Percentiles rank a stretch among this genome's conserved stretches.
Evolutionary conservation across 495 filamentous ascomycete genomes (phyloP).

Genomic region (Hyaloscypha hepaticicola): DNA sequence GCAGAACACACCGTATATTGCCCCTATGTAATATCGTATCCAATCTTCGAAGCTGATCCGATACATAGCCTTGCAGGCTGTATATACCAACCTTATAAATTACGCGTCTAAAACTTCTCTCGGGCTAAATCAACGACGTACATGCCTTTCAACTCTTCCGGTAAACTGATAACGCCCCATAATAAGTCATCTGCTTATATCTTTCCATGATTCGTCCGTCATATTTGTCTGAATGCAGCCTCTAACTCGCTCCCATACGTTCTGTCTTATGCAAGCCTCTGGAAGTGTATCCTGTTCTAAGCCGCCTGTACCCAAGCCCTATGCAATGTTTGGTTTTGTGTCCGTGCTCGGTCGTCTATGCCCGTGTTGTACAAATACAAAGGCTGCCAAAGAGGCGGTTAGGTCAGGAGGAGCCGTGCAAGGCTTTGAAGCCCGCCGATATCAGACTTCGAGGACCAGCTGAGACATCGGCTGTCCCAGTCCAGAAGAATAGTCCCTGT

Average conservation of each 20-base stretch:
- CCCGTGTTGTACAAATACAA: slow-evolving; percentile 12
- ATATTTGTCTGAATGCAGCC: background rate
- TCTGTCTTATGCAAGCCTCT: background rate
- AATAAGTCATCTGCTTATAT: background rate
- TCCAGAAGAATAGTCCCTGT: slow-evolving; percentile 87
- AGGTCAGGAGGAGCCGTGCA: slow-evolving; percentile 45
- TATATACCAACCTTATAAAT: background rate
- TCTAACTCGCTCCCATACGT: background rate
- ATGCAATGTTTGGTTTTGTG: background rate
- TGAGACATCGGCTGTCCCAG: slow-evolving; percentile 74
- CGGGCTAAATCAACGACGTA: slow-evolving; percentile 2
- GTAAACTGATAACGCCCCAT: too few species aligned
- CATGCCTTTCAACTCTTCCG: background rate
- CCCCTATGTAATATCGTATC: background rate
- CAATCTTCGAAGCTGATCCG: background rate
- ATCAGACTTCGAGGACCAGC: slow-evolving; percentile 68
- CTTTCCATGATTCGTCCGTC: background rate
- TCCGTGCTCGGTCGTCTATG: background rate
- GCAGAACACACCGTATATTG: background rate
- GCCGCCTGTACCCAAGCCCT: background rate
- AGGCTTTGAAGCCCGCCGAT: slow-evolving; percentile 67
- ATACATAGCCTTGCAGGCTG: slow-evolving; percentile 1
- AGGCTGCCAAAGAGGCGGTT: background rate
- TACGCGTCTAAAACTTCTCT: background rate
- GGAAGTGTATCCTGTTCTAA: background rate